Conservation (phyloP, 2,329 filamentous ascomycete species). For the Microsporum canis region DNA sequence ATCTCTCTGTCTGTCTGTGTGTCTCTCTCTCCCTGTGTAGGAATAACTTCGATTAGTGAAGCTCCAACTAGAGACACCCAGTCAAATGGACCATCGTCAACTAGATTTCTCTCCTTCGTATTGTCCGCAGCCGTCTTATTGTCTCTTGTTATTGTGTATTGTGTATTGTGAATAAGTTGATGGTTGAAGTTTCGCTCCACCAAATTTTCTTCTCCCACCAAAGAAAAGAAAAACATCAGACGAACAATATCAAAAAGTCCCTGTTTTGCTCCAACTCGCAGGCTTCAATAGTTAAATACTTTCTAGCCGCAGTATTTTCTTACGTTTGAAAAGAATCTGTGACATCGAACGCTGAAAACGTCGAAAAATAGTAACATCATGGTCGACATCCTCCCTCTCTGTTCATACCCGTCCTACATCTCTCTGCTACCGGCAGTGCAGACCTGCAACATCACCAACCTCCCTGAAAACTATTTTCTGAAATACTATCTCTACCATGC, state of each 20-base stretch:
- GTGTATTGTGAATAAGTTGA: not conserved
- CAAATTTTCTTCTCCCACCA: not conserved
- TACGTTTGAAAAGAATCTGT: too few species aligned
- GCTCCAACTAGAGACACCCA: not conserved
- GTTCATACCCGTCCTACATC: constrained; percentile 52
- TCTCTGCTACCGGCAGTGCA: constrained; percentile 78
- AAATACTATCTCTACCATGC: constrained; percentile 99
- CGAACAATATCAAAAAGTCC: too few species aligned
- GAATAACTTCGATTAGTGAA: not conserved
- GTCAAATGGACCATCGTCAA: not conserved
- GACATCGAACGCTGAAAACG: too few species aligned
- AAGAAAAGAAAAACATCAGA: too few species aligned
- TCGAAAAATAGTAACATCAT: constrained; percentile 17
- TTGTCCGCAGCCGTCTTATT: not conserved
- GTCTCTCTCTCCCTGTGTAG: not conserved
- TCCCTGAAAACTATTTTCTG: constrained; percentile 99
- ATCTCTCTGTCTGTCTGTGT: not conserved
- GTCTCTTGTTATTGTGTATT: not conserved
- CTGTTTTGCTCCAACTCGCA: too few species aligned
- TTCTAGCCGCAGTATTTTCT: too few species aligned
- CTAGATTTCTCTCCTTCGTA: not conserved
- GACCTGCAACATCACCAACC: constrained; percentile 96
- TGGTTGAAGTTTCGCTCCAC: not conserved
- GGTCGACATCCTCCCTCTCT: constrained; percentile 40
- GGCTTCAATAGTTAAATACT: too few species aligned